These are phyloP conservation scores for Solanum appendiculatum DNA, from an alignment of 257 asterid species.

Conservation along the genomic window DNA sequence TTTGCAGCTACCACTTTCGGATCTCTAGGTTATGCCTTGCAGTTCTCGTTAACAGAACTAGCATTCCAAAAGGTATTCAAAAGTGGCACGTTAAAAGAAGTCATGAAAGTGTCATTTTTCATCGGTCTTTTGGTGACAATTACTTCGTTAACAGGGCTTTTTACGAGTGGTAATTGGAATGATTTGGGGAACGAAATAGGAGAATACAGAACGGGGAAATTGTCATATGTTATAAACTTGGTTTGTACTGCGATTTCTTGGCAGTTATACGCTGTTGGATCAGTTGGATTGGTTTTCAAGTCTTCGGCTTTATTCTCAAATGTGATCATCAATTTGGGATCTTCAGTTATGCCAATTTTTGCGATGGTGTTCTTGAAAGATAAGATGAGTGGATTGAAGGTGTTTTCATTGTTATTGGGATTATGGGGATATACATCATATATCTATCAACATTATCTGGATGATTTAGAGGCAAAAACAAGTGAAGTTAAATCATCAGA, in stretches of 20 bases:
- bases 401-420: conserved; percentile 23
- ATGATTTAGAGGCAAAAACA: not conserved
- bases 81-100: conserved; percentile 8
- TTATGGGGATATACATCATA: conserved; percentile 34
- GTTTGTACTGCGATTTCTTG: conserved; percentile 19
- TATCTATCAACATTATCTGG: conserved; percentile 23
- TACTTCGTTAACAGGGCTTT: not conserved
- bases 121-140: conserved; percentile 19
- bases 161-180: conserved; percentile 15
- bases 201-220: conserved; percentile 16
- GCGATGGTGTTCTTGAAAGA: conserved; percentile 33
- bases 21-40: not conserved
- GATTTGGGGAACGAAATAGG: conserved; percentile 20
- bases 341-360: conserved; percentile 27
- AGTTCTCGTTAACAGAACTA: conserved; percentile 25
- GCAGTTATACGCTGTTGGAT: conserved; percentile 27
- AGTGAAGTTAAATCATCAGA: not conserved
- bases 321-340: conserved; percentile 25
- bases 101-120: conserved; percentile 20
- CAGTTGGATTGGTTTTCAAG: conserved; percentile 22
- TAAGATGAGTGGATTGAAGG: conserved; percentile 22
- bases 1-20: not conserved
- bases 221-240: conserved; percentile 8
- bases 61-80: conserved; percentile 13
- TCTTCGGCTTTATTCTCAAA: conserved; percentile 37